These are phyloP conservation scores for Penicillium canariense DNA, from an alignment of 495 filamentous ascomycete genomes.

Conservation along the genomic window DNA sequence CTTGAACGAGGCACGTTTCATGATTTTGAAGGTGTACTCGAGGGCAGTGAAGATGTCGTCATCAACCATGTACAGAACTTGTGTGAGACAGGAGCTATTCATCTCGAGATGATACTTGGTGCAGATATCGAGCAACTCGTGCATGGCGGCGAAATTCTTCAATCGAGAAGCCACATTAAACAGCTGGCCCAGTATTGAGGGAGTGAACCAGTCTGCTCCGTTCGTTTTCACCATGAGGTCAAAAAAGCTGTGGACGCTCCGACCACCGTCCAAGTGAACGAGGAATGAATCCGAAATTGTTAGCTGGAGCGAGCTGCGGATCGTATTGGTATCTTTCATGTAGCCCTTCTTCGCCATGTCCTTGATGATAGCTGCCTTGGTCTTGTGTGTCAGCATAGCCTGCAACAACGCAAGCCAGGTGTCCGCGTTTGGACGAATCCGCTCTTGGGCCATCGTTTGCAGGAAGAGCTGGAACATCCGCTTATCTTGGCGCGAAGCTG, in stretches of 20 bases:
- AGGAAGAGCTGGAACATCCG: constrained; percentile 32
- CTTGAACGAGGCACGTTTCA: constrained; percentile 12
- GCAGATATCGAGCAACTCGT: constrained; percentile 31
- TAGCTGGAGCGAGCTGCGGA: constrained; percentile 28
- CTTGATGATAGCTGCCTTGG: constrained; percentile 31
- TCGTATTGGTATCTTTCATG: constrained; percentile 19
- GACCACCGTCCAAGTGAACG: constrained; percentile 34
- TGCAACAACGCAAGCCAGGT: constrained; percentile 46
- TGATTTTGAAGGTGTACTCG: constrained; percentile 18
- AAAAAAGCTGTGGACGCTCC: constrained; percentile 35
- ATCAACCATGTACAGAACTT: constrained; percentile 24
- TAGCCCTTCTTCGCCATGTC: constrained; percentile 37
- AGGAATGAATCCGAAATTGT: constrained; percentile 34
- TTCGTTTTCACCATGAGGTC: constrained; percentile 27
- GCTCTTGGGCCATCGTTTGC: constrained; percentile 29
- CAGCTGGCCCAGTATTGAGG: constrained; percentile 36
- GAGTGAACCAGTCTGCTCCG: constrained; percentile 35
- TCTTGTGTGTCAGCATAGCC: constrained; percentile 29
- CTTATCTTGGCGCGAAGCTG: constrained; percentile 37
- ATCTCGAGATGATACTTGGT: constrained; percentile 22
- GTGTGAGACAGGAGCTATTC: constrained; percentile 17
- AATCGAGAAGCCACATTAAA: constrained; percentile 27
- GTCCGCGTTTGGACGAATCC: constrained; percentile 38
- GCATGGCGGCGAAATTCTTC: constrained; percentile 23
- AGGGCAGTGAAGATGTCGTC: constrained; percentile 23